Conservation (phyloP, 495 filamentous ascomycete species). For the Terfezia claveryi region DNA sequence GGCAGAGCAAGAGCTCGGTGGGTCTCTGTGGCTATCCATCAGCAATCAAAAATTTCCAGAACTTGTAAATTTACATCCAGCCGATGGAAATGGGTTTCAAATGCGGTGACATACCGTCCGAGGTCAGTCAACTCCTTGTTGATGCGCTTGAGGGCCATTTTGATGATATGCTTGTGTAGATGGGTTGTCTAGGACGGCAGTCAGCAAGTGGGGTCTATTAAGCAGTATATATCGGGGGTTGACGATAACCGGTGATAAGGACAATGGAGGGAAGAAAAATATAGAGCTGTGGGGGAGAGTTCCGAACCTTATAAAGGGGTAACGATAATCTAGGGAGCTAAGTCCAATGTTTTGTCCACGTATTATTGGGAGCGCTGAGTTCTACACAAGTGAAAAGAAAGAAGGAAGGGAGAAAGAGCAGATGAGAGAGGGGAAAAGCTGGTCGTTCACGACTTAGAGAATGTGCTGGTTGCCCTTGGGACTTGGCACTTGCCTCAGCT, state of each 20-base stretch:
- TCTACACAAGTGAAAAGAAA: conserved; percentile 2
- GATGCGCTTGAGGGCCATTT: conserved; percentile 98
- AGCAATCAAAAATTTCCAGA: conserved; percentile 23
- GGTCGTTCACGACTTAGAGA: conserved; percentile 3
- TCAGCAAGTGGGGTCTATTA: too few species aligned
- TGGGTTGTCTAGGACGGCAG: conserved; percentile 8
- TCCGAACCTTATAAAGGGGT: too few species aligned
- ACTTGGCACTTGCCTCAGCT: conserved; percentile 1
- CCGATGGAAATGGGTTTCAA: too few species aligned
- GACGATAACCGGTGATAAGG: too few species aligned
- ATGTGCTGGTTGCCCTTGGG: conserved; percentile 6
- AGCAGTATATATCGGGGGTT: too few species aligned
- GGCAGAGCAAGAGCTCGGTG: conserved; percentile 94
- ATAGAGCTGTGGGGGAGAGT: too few species aligned
- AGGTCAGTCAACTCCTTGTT: conserved; percentile 99
- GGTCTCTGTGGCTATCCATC: conserved; percentile 40
- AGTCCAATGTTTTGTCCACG: too few species aligned
- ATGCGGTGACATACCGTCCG: conserved; percentile 53
- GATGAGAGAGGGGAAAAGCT: conserved; percentile 3
- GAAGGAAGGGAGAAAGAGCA: conserved; percentile 8
- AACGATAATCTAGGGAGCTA: too few species aligned
- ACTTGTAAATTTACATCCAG: neutral
- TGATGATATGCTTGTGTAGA: conserved; percentile 18
- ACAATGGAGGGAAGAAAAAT: too few species aligned
- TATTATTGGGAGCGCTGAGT: too few species aligned